These are phyloP conservation scores for Hymenoscyphus fraxineus DNA, from an alignment of 2,329 filamentous ascomycete genomes.

Conservation along the genomic window DNA sequence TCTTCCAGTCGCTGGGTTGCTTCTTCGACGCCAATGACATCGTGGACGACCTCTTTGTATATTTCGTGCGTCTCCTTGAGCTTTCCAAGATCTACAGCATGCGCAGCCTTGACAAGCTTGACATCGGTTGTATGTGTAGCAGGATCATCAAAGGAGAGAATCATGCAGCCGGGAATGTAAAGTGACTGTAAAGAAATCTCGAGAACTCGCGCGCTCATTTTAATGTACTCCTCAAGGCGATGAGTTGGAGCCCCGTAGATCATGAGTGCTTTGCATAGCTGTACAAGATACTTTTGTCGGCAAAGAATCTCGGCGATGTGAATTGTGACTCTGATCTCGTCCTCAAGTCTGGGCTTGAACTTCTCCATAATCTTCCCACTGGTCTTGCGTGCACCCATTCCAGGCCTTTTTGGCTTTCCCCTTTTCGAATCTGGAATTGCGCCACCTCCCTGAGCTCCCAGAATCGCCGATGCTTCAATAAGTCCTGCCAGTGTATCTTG, in stretches of 20 bases:
- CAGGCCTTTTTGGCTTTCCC: constrained; percentile 22
- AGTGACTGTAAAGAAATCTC: constrained; percentile 87
- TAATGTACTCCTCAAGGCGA: constrained; percentile 86
- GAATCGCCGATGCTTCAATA: constrained; percentile 51
- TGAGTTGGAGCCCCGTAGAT: constrained; percentile 87
- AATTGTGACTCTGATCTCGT: constrained; percentile 46
- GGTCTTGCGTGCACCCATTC: constrained; percentile 28
- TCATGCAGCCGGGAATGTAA: constrained; percentile 90
- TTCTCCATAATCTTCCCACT: constrained; percentile 28
- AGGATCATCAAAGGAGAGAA: constrained; percentile 81
- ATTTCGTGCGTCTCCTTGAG: constrained; percentile 71
- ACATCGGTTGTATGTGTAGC: constrained; percentile 75
- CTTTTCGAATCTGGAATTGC: constrained; percentile 32
- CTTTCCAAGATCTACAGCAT: constrained; percentile 71
- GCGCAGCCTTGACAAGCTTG: constrained; percentile 64
- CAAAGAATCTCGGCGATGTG: constrained; percentile 68
- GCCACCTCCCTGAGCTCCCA: constrained; percentile 46
- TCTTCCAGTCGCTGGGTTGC: constrained; percentile 60
- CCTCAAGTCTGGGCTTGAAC: constrained; percentile 32
- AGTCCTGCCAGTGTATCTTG: constrained; percentile 48
- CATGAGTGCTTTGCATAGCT: constrained; percentile 84
- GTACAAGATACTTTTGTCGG: constrained; percentile 77
- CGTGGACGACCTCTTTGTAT: constrained; percentile 80
- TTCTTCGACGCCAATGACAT: constrained; percentile 68
- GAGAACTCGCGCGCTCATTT: constrained; percentile 82